Conservation (phyloP, 371 early-diverging fungal species). For the Mortierella sp. region DNA sequence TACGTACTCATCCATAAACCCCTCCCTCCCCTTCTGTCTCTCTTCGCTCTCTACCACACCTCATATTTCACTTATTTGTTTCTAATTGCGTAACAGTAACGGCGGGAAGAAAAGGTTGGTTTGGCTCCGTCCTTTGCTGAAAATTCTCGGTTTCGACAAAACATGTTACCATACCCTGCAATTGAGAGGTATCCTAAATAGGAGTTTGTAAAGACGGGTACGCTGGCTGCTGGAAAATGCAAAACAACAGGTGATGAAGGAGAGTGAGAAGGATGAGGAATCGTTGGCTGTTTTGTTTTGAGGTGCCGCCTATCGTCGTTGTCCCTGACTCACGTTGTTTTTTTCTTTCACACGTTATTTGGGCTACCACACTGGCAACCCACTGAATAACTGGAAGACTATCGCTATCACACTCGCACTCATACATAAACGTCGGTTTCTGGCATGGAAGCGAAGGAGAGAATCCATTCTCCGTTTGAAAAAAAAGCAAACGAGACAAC, state of each 20-base stretch:
- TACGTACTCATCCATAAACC: no score
- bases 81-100: neutral
- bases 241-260: neutral
- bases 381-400: neutral
- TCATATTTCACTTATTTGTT: no score
- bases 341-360: neutral
- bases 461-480: slow-evolving; percentile 9
- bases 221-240: neutral
- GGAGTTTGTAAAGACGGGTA: slow-evolving; percentile 3
- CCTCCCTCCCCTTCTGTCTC: neutral
- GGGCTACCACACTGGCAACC: no score
- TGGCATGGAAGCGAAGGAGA: neutral
- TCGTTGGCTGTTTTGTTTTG: slow-evolving; percentile 1
- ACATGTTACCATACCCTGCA: neutral
- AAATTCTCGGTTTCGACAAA: neutral
- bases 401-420: neutral
- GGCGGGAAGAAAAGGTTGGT: neutral
- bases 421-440: neutral
- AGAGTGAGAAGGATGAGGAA: neutral
- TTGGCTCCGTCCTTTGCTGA: neutral
- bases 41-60: neutral
- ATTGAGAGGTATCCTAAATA: neutral
- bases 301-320: neutral
- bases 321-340: neutral
- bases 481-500: neutral